Conservation (phyloP, 2,329 filamentous ascomycete genomes). For the Colletotrichum salicis region DNA sequence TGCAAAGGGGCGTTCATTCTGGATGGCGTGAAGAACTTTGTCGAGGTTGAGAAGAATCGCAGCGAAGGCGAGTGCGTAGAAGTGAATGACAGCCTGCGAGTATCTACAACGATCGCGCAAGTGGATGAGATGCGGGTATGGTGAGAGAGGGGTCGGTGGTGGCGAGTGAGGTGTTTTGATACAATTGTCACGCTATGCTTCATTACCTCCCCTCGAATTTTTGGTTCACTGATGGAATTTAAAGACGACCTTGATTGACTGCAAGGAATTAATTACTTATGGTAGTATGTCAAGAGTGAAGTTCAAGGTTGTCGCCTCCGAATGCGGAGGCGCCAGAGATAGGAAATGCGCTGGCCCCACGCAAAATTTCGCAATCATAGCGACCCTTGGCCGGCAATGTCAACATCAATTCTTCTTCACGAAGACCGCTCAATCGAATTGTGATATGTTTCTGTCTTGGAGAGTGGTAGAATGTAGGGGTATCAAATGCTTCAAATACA, state of each 20-base stretch:
- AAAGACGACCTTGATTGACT: background rate
- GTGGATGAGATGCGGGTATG: background rate
- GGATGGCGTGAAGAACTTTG: background rate
- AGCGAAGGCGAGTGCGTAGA: background rate
- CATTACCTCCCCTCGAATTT: background rate
- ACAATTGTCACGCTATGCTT: constrained; percentile 8
- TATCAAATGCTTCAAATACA: constrained; percentile 32
- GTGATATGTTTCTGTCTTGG: background rate
- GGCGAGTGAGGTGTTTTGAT: background rate
- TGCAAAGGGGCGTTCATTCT: constrained; percentile 27
- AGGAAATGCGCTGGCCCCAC: constrained; percentile 8
- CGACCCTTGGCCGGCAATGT: background rate
- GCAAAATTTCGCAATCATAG: background rate
- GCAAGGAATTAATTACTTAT: background rate
- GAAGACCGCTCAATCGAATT: background rate
- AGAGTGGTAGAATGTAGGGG: constrained; percentile 1
- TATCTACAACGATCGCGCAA: background rate
- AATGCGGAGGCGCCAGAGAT: constrained; percentile 19
- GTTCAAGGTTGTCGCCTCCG: constrained; percentile 18
- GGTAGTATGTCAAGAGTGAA: constrained; percentile 9
- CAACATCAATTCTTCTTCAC: background rate
- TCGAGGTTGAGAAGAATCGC: background rate
- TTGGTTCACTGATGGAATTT: background rate
- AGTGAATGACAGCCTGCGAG: background rate
- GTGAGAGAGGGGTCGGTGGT: constrained; percentile 18